Conservation (phyloP, 768 basidiomycete species). For the Hydnomerulius pinastri region DNA sequence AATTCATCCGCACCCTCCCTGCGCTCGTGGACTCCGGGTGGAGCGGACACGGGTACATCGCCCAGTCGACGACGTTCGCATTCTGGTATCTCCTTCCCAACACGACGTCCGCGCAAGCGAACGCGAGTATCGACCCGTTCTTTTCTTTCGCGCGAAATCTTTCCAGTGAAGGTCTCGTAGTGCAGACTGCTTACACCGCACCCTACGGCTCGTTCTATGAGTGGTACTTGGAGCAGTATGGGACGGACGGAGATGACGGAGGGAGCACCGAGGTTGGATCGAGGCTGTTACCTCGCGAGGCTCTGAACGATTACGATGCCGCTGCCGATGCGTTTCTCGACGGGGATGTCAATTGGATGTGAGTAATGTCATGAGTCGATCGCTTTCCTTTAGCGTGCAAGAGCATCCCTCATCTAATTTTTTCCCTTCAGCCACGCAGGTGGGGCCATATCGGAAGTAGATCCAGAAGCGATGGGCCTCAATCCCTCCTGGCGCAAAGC, state of each 20-base stretch:
- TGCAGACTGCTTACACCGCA: conserved; percentile 2
- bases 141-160: conserved; percentile 28
- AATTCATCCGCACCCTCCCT: conserved; percentile 37
- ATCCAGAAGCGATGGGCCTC: conserved; percentile 40
- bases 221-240: conserved; percentile 21
- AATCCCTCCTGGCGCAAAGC: conserved; percentile 49
- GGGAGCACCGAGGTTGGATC: conserved; percentile 30
- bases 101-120: conserved; percentile 31
- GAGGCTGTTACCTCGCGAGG: conserved; percentile 29
- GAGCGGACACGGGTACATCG: conserved; percentile 36
- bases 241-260: conserved; percentile 22
- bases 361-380: background rate
- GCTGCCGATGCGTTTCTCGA: conserved; percentile 20
- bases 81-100: conserved; percentile 35
- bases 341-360: conserved; percentile 5
- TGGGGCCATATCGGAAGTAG: conserved; percentile 38
- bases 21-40: conserved; percentile 38
- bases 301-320: conserved; percentile 20
- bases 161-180: conserved; percentile 19
- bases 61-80: background rate
- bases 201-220: conserved; percentile 27
- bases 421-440: conserved; percentile 22
- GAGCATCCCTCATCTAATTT: no score
- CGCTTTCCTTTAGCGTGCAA: no score
- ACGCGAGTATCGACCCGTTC: conserved; percentile 35